Evolutionary conservation across 2,329 filamentous ascomycete species (phyloP).

Genomic region (Monosporascus sp.): DNA sequence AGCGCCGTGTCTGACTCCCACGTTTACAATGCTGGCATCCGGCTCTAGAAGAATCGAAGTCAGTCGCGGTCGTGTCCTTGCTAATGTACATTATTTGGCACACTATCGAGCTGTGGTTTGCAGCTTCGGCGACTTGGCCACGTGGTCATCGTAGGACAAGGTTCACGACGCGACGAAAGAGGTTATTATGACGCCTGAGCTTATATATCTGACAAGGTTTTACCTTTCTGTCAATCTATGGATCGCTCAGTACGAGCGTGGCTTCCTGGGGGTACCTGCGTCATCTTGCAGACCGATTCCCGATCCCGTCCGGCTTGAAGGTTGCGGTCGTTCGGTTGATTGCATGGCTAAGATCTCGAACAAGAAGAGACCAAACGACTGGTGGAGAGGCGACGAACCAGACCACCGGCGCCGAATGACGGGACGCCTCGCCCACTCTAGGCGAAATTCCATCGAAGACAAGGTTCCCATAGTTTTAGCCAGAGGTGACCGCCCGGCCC

Average conservation of each 20-base stretch:
- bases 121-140: slow-evolving; percentile 15
- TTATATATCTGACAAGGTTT: slow-evolving; percentile 1
- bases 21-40: slow-evolving; percentile 6
- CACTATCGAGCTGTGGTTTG: slow-evolving; percentile 10
- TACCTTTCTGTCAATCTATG: slow-evolving; percentile 9
- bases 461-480: background rate
- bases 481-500: background rate
- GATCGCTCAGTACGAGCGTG: slow-evolving; percentile 6
- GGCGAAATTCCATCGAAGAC: background rate
- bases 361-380: background rate
- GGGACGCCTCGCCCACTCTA: background rate
- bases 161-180: background rate
- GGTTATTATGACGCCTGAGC: background rate
- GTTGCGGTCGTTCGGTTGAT: background rate
- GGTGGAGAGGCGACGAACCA: background rate
- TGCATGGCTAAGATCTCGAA: background rate
- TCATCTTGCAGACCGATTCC: slow-evolving; percentile 6
- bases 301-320: background rate
- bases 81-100: slow-evolving; percentile 12
- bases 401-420: background rate
- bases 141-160: slow-evolving; percentile 13
- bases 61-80: background rate
- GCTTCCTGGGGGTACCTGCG: slow-evolving; percentile 12
- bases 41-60: background rate
- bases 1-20: background rate